A percentile compares a stretch with the other conserved stretches of the same genome.
Conservation (phyloP, 2,329 filamentous ascomycete species). For the Aspergillus felis region DNA sequence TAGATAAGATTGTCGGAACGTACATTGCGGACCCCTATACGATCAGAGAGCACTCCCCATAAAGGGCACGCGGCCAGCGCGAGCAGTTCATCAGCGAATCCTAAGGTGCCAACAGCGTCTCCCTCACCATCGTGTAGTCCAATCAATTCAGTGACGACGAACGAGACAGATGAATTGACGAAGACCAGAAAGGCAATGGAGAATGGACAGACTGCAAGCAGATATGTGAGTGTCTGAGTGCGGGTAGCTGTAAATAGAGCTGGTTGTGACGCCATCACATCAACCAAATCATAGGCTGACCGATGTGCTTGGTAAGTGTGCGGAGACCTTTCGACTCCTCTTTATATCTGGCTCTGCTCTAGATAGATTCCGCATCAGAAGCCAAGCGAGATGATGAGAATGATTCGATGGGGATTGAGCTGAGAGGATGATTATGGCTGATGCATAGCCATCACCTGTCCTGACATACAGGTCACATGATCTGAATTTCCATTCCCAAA, state of each 20-base stretch:
- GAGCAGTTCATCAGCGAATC: slow-evolving; percentile 49
- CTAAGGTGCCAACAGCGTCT: slow-evolving; percentile 55
- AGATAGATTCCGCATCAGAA: neutral
- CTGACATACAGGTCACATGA: neutral
- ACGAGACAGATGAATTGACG: slow-evolving; percentile 61
- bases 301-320: neutral
- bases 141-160: slow-evolving; percentile 62
- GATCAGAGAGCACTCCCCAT: slow-evolving; percentile 49
- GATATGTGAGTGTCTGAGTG: slow-evolving; percentile 56
- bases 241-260: slow-evolving; percentile 54
- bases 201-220: slow-evolving; percentile 60
- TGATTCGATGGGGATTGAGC: neutral
- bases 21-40: slow-evolving; percentile 46
- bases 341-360: neutral
- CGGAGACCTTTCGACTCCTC: neutral
- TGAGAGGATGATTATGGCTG: neutral
- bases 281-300: neutral
- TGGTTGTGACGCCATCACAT: slow-evolving; percentile 27
- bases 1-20: slow-evolving; percentile 14
- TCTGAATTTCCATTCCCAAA: neutral
- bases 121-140: slow-evolving; percentile 54
- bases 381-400: neutral
- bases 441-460: neutral
- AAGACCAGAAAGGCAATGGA: slow-evolving; percentile 64
- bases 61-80: slow-evolving; percentile 46